Conservation (phyloP, 192 early-diverging fungal species). For the Backusella morwellensis region DNA sequence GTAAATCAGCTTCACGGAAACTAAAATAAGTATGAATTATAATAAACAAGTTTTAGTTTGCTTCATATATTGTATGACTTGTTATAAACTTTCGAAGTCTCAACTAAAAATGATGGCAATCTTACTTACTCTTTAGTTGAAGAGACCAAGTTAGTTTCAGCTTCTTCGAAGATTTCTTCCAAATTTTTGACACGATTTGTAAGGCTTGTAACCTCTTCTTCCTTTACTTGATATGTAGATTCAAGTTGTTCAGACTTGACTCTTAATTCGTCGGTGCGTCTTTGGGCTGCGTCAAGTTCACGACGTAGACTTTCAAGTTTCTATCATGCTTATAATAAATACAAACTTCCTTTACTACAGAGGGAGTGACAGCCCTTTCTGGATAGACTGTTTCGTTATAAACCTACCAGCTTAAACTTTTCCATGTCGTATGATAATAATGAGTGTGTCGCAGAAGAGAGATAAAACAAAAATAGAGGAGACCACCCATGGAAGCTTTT, state of each 20-base stretch:
- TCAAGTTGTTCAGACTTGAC: constrained; percentile 48
- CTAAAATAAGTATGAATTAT: constrained; percentile 4
- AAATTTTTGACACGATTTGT: constrained; percentile 29
- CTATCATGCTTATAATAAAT: constrained; percentile 33
- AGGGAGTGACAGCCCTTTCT: neutral
- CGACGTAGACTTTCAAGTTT: constrained; percentile 61
- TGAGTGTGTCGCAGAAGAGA: neutral
- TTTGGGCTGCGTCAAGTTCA: constrained; percentile 60
- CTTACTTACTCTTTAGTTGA: constrained; percentile 32
- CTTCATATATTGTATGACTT: too few species aligned
- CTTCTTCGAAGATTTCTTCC: constrained; percentile 30
- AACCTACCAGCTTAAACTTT: neutral
- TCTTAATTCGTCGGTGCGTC: constrained; percentile 61
- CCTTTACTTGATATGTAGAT: constrained; percentile 38
- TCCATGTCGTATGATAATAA: neutral
- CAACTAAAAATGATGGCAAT: neutral
- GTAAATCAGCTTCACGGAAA: constrained; percentile 66
- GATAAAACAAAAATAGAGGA: neutral
- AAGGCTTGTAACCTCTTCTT: constrained; percentile 37
- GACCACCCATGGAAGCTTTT: neutral
- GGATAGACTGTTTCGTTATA: neutral
- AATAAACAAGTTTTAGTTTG: neutral
- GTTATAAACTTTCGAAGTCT: too few species aligned
- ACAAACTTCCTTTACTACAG: neutral
- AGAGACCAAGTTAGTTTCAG: constrained; percentile 25